Conservation (phyloP, 225 moss, liverwort and hornwort genomes). For the Climacium dendroides region DNA sequence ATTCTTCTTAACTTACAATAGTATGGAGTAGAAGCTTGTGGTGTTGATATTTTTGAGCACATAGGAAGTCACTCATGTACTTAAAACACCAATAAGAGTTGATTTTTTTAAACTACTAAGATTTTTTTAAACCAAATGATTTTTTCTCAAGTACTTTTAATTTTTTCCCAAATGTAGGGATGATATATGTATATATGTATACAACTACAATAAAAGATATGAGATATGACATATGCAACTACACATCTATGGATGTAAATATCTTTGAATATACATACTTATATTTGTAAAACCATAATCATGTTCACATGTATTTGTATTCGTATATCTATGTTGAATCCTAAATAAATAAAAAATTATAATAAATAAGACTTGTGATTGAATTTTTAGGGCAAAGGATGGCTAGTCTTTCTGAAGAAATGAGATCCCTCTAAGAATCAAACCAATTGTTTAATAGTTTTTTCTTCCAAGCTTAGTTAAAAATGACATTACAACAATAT, state of each 20-base stretch:
- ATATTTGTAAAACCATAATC: neutral
- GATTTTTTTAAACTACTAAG: neutral
- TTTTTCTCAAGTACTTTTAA: neutral
- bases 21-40: neutral
- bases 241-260: rapidly evolving
- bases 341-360: neutral
- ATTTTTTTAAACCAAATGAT: too few species aligned
- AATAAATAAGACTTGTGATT: neutral
- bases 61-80: neutral
- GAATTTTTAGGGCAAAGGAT: rapidly evolving
- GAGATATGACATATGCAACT: rapidly evolving
- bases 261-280: neutral
- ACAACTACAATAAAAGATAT: neutral
- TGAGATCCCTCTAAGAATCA: too few species aligned
- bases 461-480: neutral
- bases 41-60: neutral
- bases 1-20: neutral
- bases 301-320: neutral
- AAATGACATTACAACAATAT: neutral
- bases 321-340: rapidly evolving
- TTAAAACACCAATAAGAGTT: neutral
- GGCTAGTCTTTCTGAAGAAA: neutral
- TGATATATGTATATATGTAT: neutral
- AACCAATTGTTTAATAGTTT: neutral
- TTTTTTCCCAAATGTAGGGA: neutral